Evolutionary conservation across 2,329 filamentous ascomycete genomes (phyloP), one percentile per base, ranked within the genome.

Genomic region (Microsporum audouinii): DNA sequence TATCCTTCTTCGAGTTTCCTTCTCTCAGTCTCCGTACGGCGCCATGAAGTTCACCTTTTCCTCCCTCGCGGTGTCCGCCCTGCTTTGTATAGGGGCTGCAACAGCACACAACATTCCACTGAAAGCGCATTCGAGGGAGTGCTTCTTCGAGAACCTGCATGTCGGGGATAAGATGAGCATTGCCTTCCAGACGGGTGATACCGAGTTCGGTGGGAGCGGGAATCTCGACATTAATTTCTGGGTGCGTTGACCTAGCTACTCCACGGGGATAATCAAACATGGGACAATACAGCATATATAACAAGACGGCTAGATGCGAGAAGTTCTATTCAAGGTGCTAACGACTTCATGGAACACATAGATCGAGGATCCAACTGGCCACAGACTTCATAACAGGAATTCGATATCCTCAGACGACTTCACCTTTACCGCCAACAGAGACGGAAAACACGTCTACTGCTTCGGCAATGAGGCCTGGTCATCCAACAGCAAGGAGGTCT

Each of bases 381-480:
- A 83, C 71, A 88, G 90, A 78, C 86, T 94, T 73, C 82, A 88
- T 70, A 87, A 89, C 76, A 84, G 95, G 72, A 88, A 87, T 75
- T 81, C 84, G 63, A 83, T 94, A 63, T 91, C 91, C 65, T 91
- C 88, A 69, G 94, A 94, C 72, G 92, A 97, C 76, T 90, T 95
- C 79, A 89, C 89, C 62, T 97, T 99, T 77, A 88, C 85, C 43
- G 91, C 94, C 58, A 80, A 82, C 68, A 78, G 85, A 71, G 91
- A 99, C 75, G 94, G 94, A 66, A 91, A 88, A 78, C 96, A 88
- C 79, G 80, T 84, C 62, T 99, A 99, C 84, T 99, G 94, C 84
- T 99, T 99, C 79, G 95, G 94, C 77, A 99, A 99, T 78, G 92
- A 97, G 80, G 88, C 94, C 75, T 99, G 92, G 91, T 89, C 89